Conservation (phyloP, 257 asterid species). For the Oldenlandia corymbosa region DNA sequence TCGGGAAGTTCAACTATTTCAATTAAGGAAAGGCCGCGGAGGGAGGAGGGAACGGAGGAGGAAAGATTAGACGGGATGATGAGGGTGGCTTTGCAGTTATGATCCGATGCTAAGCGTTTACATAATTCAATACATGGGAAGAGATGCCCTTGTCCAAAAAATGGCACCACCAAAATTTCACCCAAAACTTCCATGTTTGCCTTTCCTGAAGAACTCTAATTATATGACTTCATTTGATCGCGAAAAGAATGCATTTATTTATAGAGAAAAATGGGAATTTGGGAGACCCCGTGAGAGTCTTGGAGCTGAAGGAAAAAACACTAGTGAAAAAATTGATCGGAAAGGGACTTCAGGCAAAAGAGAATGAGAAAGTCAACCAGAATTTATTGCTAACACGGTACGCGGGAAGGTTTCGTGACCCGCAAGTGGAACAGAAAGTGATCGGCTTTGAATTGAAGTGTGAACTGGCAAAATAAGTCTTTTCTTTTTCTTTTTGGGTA, state of each 20-base stretch:
- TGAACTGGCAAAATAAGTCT: no score
- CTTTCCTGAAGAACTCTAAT: background rate
- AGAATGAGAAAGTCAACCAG: no score
- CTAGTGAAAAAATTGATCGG: no score
- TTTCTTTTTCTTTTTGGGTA: no score
- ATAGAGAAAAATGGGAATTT: background rate
- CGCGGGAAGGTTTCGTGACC: no score
- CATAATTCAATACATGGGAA: conserved; percentile 64
- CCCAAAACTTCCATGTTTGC: conserved; percentile 30
- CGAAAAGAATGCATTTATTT: background rate
- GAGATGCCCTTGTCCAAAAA: conserved; percentile 79
- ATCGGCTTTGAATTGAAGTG: no score
- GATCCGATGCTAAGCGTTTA: conserved; percentile 38
- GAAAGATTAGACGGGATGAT: conserved; percentile 60
- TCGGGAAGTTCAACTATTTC: conserved; percentile 25
- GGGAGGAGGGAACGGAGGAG: conserved; percentile 39
- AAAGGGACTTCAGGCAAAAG: background rate
- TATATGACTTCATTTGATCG: background rate
- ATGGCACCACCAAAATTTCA: conserved; percentile 63
- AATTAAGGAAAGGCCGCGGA: conserved; percentile 14
- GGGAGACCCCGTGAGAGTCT: background rate
- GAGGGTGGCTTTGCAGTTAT: conserved; percentile 35
- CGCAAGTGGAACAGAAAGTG: no score
- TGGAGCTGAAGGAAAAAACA: background rate
- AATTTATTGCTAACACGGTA: background rate